These are phyloP conservation scores for Hawksworthiomyces lignivorus DNA, from an alignment of 2,329 filamentous ascomycete species.

Conservation along the genomic window DNA sequence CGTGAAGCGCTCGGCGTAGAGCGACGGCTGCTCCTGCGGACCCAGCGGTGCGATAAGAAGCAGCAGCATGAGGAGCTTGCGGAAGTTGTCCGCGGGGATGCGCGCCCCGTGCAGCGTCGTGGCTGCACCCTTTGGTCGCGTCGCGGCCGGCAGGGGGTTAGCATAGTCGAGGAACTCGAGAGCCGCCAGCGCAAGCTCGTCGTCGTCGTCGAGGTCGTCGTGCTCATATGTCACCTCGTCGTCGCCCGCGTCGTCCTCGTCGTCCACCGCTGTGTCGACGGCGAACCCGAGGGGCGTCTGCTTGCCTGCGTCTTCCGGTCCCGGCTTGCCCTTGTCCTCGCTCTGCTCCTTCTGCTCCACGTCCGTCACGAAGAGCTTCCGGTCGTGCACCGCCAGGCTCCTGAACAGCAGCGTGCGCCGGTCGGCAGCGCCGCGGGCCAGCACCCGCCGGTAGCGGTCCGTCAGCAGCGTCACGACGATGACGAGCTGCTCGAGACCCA, in stretches of 20 bases:
- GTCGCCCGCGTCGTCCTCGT: conserved; percentile 41
- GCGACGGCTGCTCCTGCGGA: conserved; percentile 56
- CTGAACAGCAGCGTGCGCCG: conserved; percentile 60
- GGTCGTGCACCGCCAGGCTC: conserved; percentile 64
- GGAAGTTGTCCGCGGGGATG: conserved; percentile 66
- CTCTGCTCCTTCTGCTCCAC: too few species aligned
- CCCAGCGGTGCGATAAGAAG: conserved; percentile 58
- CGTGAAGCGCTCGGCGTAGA: conserved; percentile 48
- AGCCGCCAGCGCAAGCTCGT: conserved; percentile 60
- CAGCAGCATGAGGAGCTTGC: conserved; percentile 62
- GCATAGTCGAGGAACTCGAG: conserved; percentile 60
- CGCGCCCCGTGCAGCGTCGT: conserved; percentile 54
- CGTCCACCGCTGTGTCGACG: conserved; percentile 37
- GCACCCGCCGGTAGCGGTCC: conserved; percentile 56
- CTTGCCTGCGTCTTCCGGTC: conserved; percentile 9
- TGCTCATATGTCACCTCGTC: conserved; percentile 24
- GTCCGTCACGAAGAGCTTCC: conserved; percentile 33
- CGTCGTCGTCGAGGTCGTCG: conserved; percentile 40
- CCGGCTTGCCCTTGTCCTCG: too few species aligned
- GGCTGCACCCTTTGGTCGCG: conserved; percentile 35
- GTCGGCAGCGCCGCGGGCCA: conserved; percentile 50
- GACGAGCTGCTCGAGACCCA: conserved; percentile 62
- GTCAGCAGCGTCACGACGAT: conserved; percentile 68
- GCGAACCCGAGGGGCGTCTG: conserved; percentile 31
- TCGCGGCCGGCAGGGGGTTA: conserved; percentile 25